Evolutionary conservation across 1,284 basidiomycete species (phyloP), one percentile per base, ranked within the genome.

Genomic region (Fomitiporia mediterranea): DNA sequence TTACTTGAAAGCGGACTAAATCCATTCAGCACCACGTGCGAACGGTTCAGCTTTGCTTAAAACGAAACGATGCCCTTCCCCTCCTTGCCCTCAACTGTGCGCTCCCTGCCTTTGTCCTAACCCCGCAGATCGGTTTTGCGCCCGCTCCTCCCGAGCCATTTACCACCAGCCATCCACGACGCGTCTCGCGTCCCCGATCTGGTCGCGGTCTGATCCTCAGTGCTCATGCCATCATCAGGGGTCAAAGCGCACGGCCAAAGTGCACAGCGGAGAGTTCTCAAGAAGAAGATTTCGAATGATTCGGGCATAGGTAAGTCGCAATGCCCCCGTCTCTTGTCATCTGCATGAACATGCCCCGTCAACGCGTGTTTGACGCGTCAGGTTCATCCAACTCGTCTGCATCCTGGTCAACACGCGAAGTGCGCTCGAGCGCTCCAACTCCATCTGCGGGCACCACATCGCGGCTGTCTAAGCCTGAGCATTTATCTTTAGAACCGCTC

Each of bases 391-490:
- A 25, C 17, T 48, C 50, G 7, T 52, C 56, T 21, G 35, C 27
- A 19, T 17, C 43, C 27, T 44, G 43, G 50, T 30, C 51, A 23
- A 53, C 56, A 27, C 56, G 56, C 32, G 50, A 48, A 5, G 44
- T 27, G 37, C 32, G 51, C 19, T 21, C 23, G 37, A 57, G 30
- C 43, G 35, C 43, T 32, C 35, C 53, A 4, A 17, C 37, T 23
- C 2, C 46, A 21, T 55, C 38, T 44, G 47, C 50, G 11, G 34
- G 35, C 6, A 32, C 32, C 6, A 13, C 25, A 38, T 21, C 30
- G 9, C 34, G 35, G 13, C 8, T 28, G 9, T 21, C 7, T 37
- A 30, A 40, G 34, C 5, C 34, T 25, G 27, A 49, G 17, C 19
- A 23, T 7, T 25, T 44, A 48, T 9, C 46, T 17, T 11, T 9